Conservation (phyloP, 2,329 filamentous ascomycete species). For the Ascomycota sp. region DNA sequence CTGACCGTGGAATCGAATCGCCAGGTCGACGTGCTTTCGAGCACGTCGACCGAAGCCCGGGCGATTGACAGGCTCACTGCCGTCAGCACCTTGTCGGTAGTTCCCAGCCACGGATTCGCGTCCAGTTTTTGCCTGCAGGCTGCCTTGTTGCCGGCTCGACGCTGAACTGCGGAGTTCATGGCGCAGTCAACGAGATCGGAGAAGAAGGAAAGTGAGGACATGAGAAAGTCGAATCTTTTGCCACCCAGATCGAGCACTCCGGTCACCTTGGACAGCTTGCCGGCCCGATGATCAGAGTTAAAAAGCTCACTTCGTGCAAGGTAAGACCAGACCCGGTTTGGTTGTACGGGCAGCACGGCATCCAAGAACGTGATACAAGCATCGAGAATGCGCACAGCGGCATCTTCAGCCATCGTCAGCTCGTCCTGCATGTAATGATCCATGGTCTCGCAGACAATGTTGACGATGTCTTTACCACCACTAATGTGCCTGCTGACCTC, state of each 20-base stretch:
- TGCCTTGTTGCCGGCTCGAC: slow-evolving; percentile 35
- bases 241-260: slow-evolving; percentile 64
- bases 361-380: slow-evolving; percentile 67
- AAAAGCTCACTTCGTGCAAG: slow-evolving; percentile 65
- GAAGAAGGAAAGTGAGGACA: slow-evolving; percentile 55
- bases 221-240: slow-evolving; percentile 58
- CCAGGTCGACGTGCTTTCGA: slow-evolving; percentile 76
- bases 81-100: slow-evolving; percentile 58
- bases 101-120: slow-evolving; percentile 42
- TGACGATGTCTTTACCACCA: slow-evolving; percentile 54
- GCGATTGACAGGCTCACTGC: slow-evolving; percentile 53
- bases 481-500: slow-evolving; percentile 32
- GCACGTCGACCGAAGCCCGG: slow-evolving; percentile 58
- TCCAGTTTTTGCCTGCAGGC: slow-evolving; percentile 22
- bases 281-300: slow-evolving; percentile 53
- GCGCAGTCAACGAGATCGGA: slow-evolving; percentile 57
- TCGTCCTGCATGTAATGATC: slow-evolving; percentile 47
- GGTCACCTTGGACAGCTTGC: slow-evolving; percentile 57
- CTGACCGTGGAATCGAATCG: slow-evolving; percentile 52
- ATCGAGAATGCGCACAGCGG: slow-evolving; percentile 43
- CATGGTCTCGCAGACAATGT: slow-evolving; percentile 66
- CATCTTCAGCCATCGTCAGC: slow-evolving; percentile 32
- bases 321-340: slow-evolving; percentile 78
- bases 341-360: slow-evolving; percentile 50
- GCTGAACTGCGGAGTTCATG: slow-evolving; percentile 45